A percentile compares a stretch with the other conserved stretches of the same genome.
Conservation (phyloP, 768 basidiomycete species). For the Boletus sp. region DNA sequence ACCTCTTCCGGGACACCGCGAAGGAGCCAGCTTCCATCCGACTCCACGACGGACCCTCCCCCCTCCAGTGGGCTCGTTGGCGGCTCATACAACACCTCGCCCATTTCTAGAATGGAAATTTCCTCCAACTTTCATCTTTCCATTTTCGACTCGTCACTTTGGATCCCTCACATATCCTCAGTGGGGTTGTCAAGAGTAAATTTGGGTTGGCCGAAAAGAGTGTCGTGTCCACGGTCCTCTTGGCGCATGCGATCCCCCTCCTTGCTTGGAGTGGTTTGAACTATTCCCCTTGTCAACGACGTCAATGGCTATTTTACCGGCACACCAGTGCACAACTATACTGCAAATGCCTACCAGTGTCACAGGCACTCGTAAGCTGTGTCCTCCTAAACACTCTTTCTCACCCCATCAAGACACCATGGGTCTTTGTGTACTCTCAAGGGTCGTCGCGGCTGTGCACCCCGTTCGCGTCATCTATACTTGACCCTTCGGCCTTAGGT, state of each 20-base stretch:
- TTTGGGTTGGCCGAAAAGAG: not conserved
- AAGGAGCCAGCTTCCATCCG: constrained; percentile 4
- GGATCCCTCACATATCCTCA: constrained; percentile 3
- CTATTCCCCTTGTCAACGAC: not conserved
- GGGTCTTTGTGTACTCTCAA: not conserved
- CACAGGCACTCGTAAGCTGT: not conserved
- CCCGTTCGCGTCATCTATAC: constrained; percentile 1
- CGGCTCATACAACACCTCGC: not conserved
- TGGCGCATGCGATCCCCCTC: not conserved
- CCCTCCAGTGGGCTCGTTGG: not conserved
- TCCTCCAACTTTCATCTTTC: constrained; percentile 15
- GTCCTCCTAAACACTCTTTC: not conserved
- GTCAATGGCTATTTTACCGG: not conserved
- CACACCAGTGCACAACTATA: not conserved
- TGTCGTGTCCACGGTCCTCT: constrained; percentile 3
- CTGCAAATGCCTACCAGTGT: not conserved
- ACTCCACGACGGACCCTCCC: constrained; percentile 2
- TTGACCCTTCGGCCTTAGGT: not conserved
- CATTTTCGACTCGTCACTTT: constrained; percentile 10
- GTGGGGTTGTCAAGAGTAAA: not conserved
- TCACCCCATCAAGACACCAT: not conserved
- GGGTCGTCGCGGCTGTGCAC: constrained; percentile 1
- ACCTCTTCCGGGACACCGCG: not conserved
- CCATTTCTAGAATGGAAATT: constrained; percentile 13
- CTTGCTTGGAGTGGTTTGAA: not conserved